These are phyloP conservation scores for Xylaria arbuscula DNA, from an alignment of 2,329 filamentous ascomycete genomes.

Conservation along the genomic window DNA sequence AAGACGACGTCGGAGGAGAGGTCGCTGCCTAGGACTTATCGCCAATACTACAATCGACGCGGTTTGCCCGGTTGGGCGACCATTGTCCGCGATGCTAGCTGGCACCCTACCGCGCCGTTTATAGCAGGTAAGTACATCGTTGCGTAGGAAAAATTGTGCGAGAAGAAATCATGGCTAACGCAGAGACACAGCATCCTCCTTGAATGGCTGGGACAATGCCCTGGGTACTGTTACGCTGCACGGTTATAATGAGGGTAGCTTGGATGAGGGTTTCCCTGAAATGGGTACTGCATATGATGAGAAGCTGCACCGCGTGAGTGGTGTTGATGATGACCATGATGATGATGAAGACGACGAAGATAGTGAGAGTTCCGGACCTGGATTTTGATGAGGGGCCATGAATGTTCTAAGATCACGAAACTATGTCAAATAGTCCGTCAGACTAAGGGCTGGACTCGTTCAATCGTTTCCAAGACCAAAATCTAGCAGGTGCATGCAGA, in stretches of 20 bases:
- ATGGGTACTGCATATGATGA: constrained; percentile 72
- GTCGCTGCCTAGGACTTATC: constrained; percentile 64
- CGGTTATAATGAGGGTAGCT: constrained; percentile 75
- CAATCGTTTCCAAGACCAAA: constrained; percentile 4
- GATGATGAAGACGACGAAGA: constrained; percentile 33
- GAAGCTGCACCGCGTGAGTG: constrained; percentile 58
- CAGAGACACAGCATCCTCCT: constrained; percentile 72
- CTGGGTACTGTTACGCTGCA: constrained; percentile 82
- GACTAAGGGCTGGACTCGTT: background rate
- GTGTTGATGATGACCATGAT: constrained; percentile 25
- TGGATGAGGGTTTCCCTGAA: constrained; percentile 71
- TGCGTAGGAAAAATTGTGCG: no score
- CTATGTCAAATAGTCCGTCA: background rate
- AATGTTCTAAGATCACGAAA: background rate
- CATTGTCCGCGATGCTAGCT: constrained; percentile 87
- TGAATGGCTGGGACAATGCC: constrained; percentile 81
- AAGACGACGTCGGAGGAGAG: constrained; percentile 73
- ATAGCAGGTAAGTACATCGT: constrained; percentile 69
- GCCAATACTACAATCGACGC: constrained; percentile 66
- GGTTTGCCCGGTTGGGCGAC: constrained; percentile 74
- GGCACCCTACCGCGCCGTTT: constrained; percentile 87
- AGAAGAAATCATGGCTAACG: constrained; percentile 26
- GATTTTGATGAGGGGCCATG: background rate
- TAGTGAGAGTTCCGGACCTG: background rate
- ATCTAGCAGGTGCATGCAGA: constrained; percentile 4